Percentiles rank a stretch among this genome's conserved stretches.
Conservation (phyloP, 768 basidiomycete species). For the Suillus lakei region DNA sequence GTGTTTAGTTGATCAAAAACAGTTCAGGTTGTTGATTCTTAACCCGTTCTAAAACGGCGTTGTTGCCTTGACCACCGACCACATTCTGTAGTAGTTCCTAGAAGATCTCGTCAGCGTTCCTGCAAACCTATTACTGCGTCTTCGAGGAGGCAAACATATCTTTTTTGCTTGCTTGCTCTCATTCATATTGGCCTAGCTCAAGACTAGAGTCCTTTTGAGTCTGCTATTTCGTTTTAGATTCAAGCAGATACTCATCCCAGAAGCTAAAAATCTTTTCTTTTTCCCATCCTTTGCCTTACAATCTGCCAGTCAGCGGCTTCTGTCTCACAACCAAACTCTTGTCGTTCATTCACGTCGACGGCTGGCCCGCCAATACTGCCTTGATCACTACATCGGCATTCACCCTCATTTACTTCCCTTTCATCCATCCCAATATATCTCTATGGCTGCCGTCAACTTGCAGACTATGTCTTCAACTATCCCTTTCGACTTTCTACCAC, state of each 20-base stretch:
- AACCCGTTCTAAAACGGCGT: constrained; percentile 25
- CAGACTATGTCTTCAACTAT: constrained; percentile 71
- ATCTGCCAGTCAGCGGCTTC: not conserved
- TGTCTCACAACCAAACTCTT: not conserved
- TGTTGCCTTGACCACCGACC: constrained; percentile 61
- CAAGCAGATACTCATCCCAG: constrained; percentile 2
- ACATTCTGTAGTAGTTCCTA: constrained; percentile 27
- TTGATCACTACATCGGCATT: constrained; percentile 34
- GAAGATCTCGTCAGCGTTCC: constrained; percentile 38
- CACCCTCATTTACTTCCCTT: constrained; percentile 41
- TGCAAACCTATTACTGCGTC: constrained; percentile 17
- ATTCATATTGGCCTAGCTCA: constrained; percentile 3
- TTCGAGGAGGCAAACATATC: constrained; percentile 4
- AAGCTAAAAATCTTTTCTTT: constrained; percentile 2
- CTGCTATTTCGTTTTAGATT: constrained; percentile 1
- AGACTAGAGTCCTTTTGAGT: not conserved
- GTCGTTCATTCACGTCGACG: constrained; percentile 35
- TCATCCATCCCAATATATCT: constrained; percentile 16
- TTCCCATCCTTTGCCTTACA: not conserved
- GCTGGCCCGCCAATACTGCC: constrained; percentile 60
- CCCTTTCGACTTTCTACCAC: constrained; percentile 74
- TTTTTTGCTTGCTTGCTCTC: constrained; percentile 1
- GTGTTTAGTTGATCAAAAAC: not conserved
- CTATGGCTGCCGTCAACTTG: constrained; percentile 76
- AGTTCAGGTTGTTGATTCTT: constrained; percentile 4